Evolutionary conservation across 352 stramenopile species (phyloP).

Genomic region (Blastocystis sp.): DNA sequence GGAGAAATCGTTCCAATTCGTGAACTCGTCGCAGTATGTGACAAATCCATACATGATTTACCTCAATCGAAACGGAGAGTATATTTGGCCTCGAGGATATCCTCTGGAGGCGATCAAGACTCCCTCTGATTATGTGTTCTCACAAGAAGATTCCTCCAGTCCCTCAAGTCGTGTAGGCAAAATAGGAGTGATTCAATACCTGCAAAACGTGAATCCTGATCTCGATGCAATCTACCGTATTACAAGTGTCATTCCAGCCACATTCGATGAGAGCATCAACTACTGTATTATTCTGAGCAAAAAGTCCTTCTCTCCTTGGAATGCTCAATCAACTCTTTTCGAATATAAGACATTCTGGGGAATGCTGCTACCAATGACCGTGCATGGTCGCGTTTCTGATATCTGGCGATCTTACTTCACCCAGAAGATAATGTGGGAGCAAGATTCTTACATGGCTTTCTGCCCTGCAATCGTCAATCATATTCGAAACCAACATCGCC

Average conservation of each 20-base stretch:
- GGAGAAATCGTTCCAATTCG: slow-evolving; percentile 2
- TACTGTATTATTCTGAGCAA: slow-evolving; percentile 45
- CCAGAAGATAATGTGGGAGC: slow-evolving; percentile 7
- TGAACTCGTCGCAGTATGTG: slow-evolving; percentile 34
- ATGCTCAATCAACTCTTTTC: slow-evolving; percentile 55
- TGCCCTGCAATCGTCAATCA: slow-evolving; percentile 54
- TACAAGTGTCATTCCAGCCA: slow-evolving; percentile 23
- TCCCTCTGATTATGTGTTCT: slow-evolving; percentile 15
- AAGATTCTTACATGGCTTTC: not conserved
- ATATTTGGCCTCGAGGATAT: slow-evolving; percentile 59
- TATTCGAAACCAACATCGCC: slow-evolving; percentile 43
- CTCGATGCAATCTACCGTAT: slow-evolving; percentile 59
- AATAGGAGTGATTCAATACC: slow-evolving; percentile 56
- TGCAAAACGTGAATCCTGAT: slow-evolving; percentile 56
- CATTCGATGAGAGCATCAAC: slow-evolving; percentile 10
- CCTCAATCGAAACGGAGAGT: not conserved
- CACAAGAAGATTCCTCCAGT: not conserved
- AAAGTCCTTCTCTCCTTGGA: slow-evolving; percentile 43
- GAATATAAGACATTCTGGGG: slow-evolving; percentile 23
- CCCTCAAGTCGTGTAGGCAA: not conserved
- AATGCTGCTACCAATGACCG: slow-evolving; percentile 54
- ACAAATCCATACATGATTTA: slow-evolving; percentile 58
- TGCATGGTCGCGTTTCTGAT: slow-evolving; percentile 31
- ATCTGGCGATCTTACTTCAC: slow-evolving; percentile 60
- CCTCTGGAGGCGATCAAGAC: slow-evolving; percentile 52